Evolutionary conservation across 1,139 yeast genomes (phyloP).

Genomic region (Geotrichum reessii): DNA sequence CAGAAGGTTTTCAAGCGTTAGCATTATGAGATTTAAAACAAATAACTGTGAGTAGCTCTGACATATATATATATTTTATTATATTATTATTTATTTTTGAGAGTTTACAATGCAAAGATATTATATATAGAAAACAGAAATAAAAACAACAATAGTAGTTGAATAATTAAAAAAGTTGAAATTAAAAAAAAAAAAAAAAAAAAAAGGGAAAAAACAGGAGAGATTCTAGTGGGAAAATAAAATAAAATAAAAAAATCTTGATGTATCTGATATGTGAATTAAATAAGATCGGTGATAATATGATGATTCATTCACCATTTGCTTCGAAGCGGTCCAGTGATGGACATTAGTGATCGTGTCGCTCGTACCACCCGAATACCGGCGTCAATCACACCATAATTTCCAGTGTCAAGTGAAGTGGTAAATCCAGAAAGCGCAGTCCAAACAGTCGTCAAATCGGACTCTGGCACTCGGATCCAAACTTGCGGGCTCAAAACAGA

Average conservation of each 20-base stretch:
- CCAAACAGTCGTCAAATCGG: slow-evolving; percentile 27
- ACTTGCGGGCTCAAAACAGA: slow-evolving; percentile 20
- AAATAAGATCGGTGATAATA: background rate
- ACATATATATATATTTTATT: too few species aligned
- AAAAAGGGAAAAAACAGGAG: background rate
- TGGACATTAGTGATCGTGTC: slow-evolving; percentile 25
- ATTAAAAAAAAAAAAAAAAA: background rate
- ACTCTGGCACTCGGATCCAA: slow-evolving; percentile 29
- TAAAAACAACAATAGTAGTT: too few species aligned
- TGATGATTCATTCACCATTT: slow-evolving; percentile 17
- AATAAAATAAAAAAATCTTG: background rate
- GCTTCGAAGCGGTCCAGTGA: slow-evolving; percentile 24
- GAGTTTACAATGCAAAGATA: background rate
- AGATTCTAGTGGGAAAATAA: background rate
- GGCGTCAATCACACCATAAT: slow-evolving; percentile 19
- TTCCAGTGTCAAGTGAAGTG: slow-evolving; percentile 16
- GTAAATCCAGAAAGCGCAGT: slow-evolving; percentile 27
- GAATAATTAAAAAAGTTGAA: too few species aligned
- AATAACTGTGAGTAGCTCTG: background rate
- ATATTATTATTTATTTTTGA: too few species aligned
- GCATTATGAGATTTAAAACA: too few species aligned
- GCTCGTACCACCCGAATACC: slow-evolving; percentile 28
- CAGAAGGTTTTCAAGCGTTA: too few species aligned
- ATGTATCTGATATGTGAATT: background rate
- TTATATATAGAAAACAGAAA: too few species aligned